A percentile compares a stretch with the other conserved stretches of the same genome.
phyloP scores from a whole-genome alignment of 176 grass and related monocot genomes.

The Oryza meyeriana region DNA sequence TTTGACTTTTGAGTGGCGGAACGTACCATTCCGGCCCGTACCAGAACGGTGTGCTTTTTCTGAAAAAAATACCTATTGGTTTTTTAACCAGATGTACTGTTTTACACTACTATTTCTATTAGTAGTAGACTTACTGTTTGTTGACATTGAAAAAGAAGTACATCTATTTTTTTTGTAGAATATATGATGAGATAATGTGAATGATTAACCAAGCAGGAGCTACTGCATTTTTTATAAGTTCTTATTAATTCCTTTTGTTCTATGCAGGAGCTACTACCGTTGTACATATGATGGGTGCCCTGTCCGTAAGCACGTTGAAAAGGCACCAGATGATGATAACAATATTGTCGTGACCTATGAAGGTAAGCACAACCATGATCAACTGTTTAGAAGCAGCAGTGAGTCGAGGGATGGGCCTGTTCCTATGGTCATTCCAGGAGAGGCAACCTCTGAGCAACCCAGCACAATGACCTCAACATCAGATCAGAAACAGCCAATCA shows the following conservation, averaged over 20 bases:
- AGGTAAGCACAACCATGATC: conserved; percentile 92
- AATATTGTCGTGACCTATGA: conserved; percentile 93
- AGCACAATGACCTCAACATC: background rate
- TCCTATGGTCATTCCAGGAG: conserved; percentile 32
- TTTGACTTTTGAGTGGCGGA: no score
- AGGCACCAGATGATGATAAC: conserved; percentile 69
- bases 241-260: background rate
- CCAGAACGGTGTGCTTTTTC: background rate
- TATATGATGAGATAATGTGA: background rate
- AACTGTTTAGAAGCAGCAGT: conserved; percentile 44
- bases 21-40: no score
- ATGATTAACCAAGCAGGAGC: background rate
- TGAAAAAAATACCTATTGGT: background rate
- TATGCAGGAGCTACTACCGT: conserved; percentile 93
- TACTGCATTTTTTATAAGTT: background rate
- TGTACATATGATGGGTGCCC: conserved; percentile 94
- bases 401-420: conserved; percentile 29
- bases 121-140: background rate
- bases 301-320: conserved; percentile 98
- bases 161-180: background rate
- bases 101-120: conserved; percentile 23
- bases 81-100: background rate
- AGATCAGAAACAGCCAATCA: conserved; percentile 36
- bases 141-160: background rate
- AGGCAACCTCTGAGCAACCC: conserved; percentile 30